Evolutionary conservation across 1,284 basidiomycete genomes (phyloP), one percentile per base, ranked within the genome.

Genomic region (Vanrija sp.): DNA sequence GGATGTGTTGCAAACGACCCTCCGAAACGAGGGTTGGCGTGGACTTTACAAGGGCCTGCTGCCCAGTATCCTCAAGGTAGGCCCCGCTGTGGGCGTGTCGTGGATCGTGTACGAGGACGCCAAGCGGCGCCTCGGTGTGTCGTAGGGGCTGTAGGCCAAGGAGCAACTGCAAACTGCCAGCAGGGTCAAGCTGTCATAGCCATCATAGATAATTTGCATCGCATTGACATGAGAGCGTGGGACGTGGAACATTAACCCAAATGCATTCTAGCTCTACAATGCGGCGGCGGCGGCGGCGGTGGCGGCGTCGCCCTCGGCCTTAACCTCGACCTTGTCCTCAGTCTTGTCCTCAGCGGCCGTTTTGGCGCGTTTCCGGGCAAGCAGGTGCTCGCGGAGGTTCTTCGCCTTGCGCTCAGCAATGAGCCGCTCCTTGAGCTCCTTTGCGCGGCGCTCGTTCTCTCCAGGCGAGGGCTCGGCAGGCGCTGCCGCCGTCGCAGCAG

Each of bases 31-130:
- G 72, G 95, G 95, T 0, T 89, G 91, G 86, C 82, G 86, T 61
- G 95, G 95, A 3, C 91, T 98, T 75, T 99, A 99, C 78, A 86
- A 93, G 46, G 95, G 95, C 38, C 78, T 95, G 62, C 83, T 91
- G 54, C 92, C 91, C 38, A 92, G 90, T 46, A 80, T 96, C 64
- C 90, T 93, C 45, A 98, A 97, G 83, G 92, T 97, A 55, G 86
- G 95, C 48, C 92, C 92, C 49, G 87, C 92, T 12, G 92, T 96
- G 29, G 94, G 91, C 23, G 95, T 97, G 78, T 90, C 89, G 60
- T 95, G 94, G 78, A 85, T 95, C 55, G 91, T 94, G 3, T 76
- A 76, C 59, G 74, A 76, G 64, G 71, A 76, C 48, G 56, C 60
- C 18, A 76, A 76, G 65, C 59, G 71, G 25, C 56, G 66, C 26